Evolutionary conservation across 768 basidiomycete genomes (phyloP), one percentile per base, ranked within the genome.

Genomic region (Naganishia vaughanmartiniae): DNA sequence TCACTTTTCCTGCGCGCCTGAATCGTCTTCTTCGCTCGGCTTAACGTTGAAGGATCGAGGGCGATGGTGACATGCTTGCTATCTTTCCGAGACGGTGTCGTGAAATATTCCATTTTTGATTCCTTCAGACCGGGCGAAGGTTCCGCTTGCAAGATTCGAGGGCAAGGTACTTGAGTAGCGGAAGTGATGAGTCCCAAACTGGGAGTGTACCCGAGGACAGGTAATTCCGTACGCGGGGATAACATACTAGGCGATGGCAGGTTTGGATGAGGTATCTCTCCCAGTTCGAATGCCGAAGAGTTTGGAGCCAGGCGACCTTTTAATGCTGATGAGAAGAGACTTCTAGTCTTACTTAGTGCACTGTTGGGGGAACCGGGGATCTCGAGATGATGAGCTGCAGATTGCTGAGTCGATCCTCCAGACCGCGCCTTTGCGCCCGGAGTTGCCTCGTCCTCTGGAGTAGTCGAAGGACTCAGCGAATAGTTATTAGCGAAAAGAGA

Each of bases 401-500:
- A 65, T 15, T 58, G 70, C 11, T 30, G 19, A 30, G 42, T 55
- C n/a, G 36, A 21, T 30, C 33, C n/a, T 12, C 58, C n/a, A 14
- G 28, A 17, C 12, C 46, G 53, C 39, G 17, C 48, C 9, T 56
- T 48, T 5, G 42, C 14, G 15, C 56, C 34, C 60, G 66, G 72
- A 7, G 60, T 1, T 66, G 67, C 9, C 65, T 65, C 39, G 57
- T 42, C 19, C 54, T 55, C 21, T 66, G 66, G 12, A 28, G 69
- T 63, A 6, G 73, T 65, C 30, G 70, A 39, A 6, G 66, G 70
- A 21, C 76, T 74, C 31, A 79, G 73, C 4, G 78, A 76, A 69
- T 79, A 79, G 69, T 79, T 75, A 24, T 73, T 76, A 14, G 76
- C 76, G 69, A 79, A 79, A 17, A 79, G 74, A 6, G 76, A 77